Evolutionary conservation across 2,329 filamentous ascomycete genomes (phyloP).

Genomic region (Epichloe brachyelytri): DNA sequence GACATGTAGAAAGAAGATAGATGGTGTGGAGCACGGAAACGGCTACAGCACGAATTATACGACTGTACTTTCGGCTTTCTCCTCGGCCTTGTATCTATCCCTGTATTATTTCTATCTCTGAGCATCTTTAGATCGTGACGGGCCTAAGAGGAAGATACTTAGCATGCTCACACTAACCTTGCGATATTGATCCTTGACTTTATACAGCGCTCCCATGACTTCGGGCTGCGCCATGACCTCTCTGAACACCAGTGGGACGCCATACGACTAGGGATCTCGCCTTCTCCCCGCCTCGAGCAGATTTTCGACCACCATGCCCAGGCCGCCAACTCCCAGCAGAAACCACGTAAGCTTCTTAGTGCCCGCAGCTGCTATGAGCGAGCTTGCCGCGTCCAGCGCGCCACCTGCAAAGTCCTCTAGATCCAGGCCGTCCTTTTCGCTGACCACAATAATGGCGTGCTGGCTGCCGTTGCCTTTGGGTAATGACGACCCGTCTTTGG

Average conservation of each 20-base stretch:
- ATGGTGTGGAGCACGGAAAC: too few species aligned
- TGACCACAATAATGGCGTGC: slow-evolving; percentile 26
- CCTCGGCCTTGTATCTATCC: too few species aligned
- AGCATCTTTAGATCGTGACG: not conserved
- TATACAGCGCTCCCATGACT: not conserved
- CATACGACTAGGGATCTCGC: too few species aligned
- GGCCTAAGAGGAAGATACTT: not conserved
- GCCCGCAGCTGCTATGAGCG: too few species aligned
- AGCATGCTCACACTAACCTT: not conserved
- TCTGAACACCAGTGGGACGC: too few species aligned
- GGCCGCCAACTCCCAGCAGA: too few species aligned
- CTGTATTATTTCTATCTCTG: not conserved
- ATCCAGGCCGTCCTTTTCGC: slow-evolving; percentile 21
- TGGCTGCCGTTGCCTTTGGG: slow-evolving; percentile 26
- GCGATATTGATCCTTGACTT: not conserved
- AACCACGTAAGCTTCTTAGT: too few species aligned
- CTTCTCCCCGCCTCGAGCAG: too few species aligned
- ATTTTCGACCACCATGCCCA: too few species aligned
- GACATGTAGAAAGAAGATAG: too few species aligned
- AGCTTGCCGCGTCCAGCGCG: not conserved
- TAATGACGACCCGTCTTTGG: slow-evolving; percentile 21
- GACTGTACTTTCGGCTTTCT: too few species aligned
- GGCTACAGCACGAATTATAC: too few species aligned
- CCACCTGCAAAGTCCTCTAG: slow-evolving; percentile 27
- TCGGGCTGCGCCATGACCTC: not conserved